Evolutionary conservation across 1,284 basidiomycete species (phyloP).

Genomic region (Termitomyces sp.): DNA sequence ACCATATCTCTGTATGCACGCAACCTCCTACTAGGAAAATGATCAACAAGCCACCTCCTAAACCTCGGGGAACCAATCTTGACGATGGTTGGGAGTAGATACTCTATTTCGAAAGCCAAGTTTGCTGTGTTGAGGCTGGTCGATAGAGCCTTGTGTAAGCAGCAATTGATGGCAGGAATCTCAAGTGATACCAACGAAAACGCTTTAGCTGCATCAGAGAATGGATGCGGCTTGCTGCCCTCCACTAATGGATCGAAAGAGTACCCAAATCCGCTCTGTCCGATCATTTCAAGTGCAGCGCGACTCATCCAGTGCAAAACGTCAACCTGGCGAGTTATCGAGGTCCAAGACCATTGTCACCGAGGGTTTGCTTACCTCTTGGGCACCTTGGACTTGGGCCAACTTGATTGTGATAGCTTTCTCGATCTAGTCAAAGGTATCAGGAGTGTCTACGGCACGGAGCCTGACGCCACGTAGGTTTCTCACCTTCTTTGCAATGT

Average conservation of each 20-base stretch:
- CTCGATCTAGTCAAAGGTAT: conserved; percentile 15
- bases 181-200: conserved; percentile 17
- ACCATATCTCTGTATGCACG: conserved; percentile 31
- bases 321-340: conserved; percentile 20
- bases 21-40: conserved; percentile 29
- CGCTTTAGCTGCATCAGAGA: conserved; percentile 19
- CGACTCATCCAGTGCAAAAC: conserved; percentile 25
- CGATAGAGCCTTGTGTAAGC: not conserved
- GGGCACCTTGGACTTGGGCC: conserved; percentile 15
- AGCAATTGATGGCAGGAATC: not conserved
- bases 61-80: conserved; percentile 30
- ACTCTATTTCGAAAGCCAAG: conserved; percentile 20
- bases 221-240: conserved; percentile 20
- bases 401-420: conserved; percentile 18
- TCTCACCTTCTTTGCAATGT: conserved; percentile 23
- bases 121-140: conserved; percentile 14
- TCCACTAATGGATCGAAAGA: conserved; percentile 27
- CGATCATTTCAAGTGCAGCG: conserved; percentile 27
- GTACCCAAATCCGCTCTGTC: conserved; percentile 27
- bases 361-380: conserved; percentile 16
- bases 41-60: conserved; percentile 29
- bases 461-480: not conserved
- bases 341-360: not conserved
- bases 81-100: conserved; percentile 26
- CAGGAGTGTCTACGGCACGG: not conserved